phyloP scores from a whole-genome alignment of 345 rosid genomes.

The Moricandia moricandioides region DNA sequence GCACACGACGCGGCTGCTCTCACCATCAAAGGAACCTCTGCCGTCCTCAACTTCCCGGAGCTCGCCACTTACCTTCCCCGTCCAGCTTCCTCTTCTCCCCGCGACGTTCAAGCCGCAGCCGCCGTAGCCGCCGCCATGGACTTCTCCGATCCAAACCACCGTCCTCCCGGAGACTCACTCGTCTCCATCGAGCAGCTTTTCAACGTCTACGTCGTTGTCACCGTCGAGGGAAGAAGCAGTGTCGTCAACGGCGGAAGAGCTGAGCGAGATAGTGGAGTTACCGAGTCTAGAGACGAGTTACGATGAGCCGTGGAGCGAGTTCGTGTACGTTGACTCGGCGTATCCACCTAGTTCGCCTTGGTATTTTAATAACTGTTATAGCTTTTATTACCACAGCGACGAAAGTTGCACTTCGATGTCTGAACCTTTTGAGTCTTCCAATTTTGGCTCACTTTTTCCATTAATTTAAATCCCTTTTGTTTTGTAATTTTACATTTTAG shows the following conservation, averaged over 20 bases:
- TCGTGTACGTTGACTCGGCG: constrained; percentile 54
- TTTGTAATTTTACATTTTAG: neutral
- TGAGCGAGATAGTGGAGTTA: constrained; percentile 76
- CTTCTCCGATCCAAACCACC: constrained; percentile 15
- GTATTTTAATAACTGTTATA: constrained; percentile 37
- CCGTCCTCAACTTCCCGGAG: no score
- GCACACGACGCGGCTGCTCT: no score
- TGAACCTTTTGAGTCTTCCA: constrained; percentile 41
- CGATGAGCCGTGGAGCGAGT: constrained; percentile 52
- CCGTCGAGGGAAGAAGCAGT: constrained; percentile 37
- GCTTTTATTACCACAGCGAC: constrained; percentile 39
- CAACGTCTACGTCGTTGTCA: constrained; percentile 16
- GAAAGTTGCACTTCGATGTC: constrained; percentile 32
- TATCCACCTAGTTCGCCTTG: constrained; percentile 44
- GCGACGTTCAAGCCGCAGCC: constrained; percentile 95
- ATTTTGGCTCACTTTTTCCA: constrained; percentile 34
- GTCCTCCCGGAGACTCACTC: constrained; percentile 8
- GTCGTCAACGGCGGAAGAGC: constrained; percentile 59
- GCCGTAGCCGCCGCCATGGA: constrained; percentile 77
- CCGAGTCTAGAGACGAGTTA: constrained; percentile 63
- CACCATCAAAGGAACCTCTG: no score
- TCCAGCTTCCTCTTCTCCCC: no score
- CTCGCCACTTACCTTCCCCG: no score
- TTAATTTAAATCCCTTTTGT: neutral
- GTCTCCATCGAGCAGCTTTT: neutral